phyloP scores from a whole-genome alignment of 768 basidiomycete genomes.

The Lactarius sanguifluus region DNA sequence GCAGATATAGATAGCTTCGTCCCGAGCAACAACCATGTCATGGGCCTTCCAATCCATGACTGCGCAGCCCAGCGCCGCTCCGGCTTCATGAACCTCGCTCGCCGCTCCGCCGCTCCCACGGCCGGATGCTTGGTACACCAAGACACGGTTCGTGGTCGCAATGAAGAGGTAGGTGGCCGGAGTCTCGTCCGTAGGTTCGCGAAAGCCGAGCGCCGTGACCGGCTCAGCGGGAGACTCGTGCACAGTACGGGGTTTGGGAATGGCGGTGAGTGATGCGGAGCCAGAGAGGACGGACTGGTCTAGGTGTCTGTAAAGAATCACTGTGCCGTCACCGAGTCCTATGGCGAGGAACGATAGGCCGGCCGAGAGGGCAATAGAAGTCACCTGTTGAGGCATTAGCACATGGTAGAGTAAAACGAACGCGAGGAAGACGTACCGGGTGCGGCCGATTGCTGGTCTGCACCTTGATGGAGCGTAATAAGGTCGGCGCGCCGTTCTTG shows the following conservation, averaged over 20 bases:
- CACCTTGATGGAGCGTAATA: slow-evolving; percentile 75
- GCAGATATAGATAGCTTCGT: slow-evolving; percentile 90
- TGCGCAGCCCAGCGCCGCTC: slow-evolving; percentile 81
- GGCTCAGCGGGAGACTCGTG: slow-evolving; percentile 87
- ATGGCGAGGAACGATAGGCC: slow-evolving; percentile 83
- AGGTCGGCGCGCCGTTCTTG: slow-evolving; percentile 58
- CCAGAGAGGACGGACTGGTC: slow-evolving; percentile 80
- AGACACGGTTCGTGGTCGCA: slow-evolving; percentile 81
- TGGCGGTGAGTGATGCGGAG: slow-evolving; percentile 60
- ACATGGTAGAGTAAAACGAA: slow-evolving; percentile 1
- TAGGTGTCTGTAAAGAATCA: slow-evolving; percentile 86
- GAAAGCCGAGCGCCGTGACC: slow-evolving; percentile 90
- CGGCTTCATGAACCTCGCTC: slow-evolving; percentile 79
- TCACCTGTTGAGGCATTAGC: slow-evolving; percentile 37
- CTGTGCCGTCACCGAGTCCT: slow-evolving; percentile 93
- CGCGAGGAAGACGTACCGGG: slow-evolving; percentile 48
- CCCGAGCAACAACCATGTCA: slow-evolving; percentile 81
- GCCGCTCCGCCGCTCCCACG: slow-evolving; percentile 65
- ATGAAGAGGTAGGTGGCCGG: slow-evolving; percentile 67
- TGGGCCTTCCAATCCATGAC: slow-evolving; percentile 70
- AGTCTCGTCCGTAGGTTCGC: slow-evolving; percentile 49
- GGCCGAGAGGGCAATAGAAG: slow-evolving; percentile 75
- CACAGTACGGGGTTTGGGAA: slow-evolving; percentile 85
- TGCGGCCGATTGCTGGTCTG: slow-evolving; percentile 76
- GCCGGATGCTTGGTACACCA: slow-evolving; percentile 74